Base-by-base conservation (phyloP, 306 rosid species). In the Acacia melanoxylon region DNA sequence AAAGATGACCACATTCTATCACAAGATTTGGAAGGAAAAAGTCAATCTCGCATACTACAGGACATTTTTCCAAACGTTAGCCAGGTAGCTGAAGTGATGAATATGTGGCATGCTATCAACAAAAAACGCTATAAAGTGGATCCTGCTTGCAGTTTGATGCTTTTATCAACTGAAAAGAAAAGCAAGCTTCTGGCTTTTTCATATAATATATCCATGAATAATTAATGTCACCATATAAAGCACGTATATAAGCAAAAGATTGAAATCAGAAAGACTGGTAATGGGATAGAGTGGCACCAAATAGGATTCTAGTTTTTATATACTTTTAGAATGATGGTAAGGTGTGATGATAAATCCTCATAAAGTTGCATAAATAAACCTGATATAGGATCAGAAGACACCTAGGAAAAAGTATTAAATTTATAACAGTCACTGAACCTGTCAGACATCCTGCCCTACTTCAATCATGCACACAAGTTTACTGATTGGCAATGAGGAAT, bases 1-100 rank as follows among this genome's bases (percentile, higher is more conserved):
- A 91, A 95, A 93, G 78, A 95, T 89, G 79, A 93, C 96, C 85
- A 95, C 85, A 85, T 95, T 95, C 99, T 94, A 89, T 37, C 73
- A 89, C 77, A 81, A 84, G 69, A 86, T 87, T 83, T 65, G 66
- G 72, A 83, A 31, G 81, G 66, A 37, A 22, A 58, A 22, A 3
- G 65, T 35, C n/a, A 67, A 35, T 67, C 35, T 29, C 40, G 76
- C 15, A 68, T 52, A 62, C 16, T 54, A 14, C 40, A 63, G 35
- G 51, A 46, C 52, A 41, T 37, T 6, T 63, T 75, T 66, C 82
- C 62, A 79, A 78, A 40, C 54, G 68, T 80, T 66, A 48, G 40
- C 83, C 29, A 44, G 58, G 44, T 67, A 67, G 72, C 75, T 22
- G 12, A 49, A 68, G 71, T 56, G 74, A 78, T 61, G 16, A 16